Conservation (phyloP, 2,329 filamentous ascomycete genomes). For the Colletotrichum sp. region DNA sequence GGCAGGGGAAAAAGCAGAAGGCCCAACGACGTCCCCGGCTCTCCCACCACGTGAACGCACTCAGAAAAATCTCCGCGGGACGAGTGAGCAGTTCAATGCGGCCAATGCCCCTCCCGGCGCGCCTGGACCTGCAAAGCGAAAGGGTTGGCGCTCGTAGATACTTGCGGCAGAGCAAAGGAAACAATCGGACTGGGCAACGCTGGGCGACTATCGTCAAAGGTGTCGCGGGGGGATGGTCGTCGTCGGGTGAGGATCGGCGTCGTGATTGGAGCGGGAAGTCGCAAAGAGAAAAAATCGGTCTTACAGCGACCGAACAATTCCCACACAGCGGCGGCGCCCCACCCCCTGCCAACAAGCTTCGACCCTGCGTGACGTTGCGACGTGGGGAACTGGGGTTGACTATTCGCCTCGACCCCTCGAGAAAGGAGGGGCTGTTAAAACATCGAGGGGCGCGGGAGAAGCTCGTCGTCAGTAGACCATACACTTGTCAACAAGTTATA, state of each 20-base stretch:
- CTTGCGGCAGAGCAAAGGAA: neutral
- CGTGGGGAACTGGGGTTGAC: constrained; percentile 21
- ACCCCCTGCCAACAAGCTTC: constrained; percentile 22
- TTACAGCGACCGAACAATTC: constrained; percentile 25
- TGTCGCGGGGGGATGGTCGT: neutral
- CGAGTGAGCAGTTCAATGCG: neutral
- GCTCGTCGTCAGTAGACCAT: neutral
- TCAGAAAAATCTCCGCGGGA: neutral
- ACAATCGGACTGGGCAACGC: neutral
- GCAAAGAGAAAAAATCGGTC: constrained; percentile 20
- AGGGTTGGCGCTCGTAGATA: neutral
- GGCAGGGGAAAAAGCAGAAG: neutral
- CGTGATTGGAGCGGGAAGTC: constrained; percentile 21
- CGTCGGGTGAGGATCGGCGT: constrained; percentile 15
- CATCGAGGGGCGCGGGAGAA: neutral
- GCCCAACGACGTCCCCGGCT: neutral
- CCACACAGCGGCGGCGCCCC: constrained; percentile 14
- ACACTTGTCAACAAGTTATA: neutral
- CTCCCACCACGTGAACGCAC: constrained; percentile 10
- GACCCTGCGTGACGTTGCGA: constrained; percentile 24
- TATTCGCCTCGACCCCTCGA: constrained; percentile 9
- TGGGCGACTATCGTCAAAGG: neutral
- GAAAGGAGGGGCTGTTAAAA: constrained; percentile 13
- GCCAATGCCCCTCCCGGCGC: constrained; percentile 2
- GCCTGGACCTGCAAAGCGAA: constrained; percentile 11